Conservation (phyloP, 2,329 filamentous ascomycete species). For the Cladosporium sp. region DNA sequence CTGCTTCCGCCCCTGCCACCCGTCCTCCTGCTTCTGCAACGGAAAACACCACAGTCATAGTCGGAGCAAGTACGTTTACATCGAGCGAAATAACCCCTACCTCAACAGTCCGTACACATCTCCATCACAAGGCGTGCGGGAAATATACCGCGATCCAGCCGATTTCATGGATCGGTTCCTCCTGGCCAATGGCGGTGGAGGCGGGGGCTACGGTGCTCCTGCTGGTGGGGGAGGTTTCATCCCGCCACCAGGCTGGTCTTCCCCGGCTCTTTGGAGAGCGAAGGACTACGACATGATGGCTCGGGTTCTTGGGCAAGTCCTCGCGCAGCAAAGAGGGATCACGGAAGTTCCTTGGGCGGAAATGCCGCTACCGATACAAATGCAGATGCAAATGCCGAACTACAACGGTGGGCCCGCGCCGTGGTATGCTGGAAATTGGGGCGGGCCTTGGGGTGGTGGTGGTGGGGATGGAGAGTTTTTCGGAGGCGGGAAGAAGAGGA, state of each 20-base stretch:
- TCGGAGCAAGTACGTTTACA: slow-evolving; percentile 22
- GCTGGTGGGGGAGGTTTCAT: slow-evolving; percentile 5
- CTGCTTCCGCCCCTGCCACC: slow-evolving; percentile 21
- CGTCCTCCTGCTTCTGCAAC: slow-evolving; percentile 21
- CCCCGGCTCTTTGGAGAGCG: slow-evolving; percentile 20
- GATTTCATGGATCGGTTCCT: slow-evolving; percentile 21
- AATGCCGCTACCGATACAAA: no score
- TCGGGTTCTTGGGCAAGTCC: slow-evolving; percentile 22
- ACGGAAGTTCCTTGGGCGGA: slow-evolving; percentile 5
- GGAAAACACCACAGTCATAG: slow-evolving; percentile 12
- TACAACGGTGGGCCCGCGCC: no score
- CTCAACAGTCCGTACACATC: neutral
- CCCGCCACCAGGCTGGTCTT: slow-evolving; percentile 13
- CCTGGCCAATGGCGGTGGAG: slow-evolving; percentile 8
- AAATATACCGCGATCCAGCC: slow-evolving; percentile 22
- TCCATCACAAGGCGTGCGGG: slow-evolving; percentile 4
- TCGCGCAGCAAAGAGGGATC: slow-evolving; percentile 16
- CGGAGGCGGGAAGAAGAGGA: slow-evolving; percentile 7
- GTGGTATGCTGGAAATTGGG: neutral
- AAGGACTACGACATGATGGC: slow-evolving; percentile 25
- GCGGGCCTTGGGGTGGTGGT: neutral
- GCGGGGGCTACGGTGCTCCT: no score
- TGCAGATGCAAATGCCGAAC: neutral
- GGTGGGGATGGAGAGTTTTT: neutral
- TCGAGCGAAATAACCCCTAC: slow-evolving; percentile 22